These are phyloP conservation scores for Comarum palustre DNA, from an alignment of 306 rosid species.

Conservation along the genomic window DNA sequence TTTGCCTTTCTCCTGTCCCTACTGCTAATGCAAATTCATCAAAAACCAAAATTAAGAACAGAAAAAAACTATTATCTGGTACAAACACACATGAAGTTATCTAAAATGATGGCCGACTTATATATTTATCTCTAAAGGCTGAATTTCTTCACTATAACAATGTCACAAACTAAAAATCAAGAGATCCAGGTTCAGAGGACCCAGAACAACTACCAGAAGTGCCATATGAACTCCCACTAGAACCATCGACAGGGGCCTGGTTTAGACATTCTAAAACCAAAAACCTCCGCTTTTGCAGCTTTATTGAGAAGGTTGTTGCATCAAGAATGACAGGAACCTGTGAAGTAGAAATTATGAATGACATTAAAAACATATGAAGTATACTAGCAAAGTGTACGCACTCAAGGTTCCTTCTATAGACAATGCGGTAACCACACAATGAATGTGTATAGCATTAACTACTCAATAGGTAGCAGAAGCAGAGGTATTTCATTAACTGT, in stretches of 20 bases:
- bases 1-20: neutral
- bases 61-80: neutral
- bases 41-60: neutral
- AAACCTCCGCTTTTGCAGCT: conserved; percentile 70
- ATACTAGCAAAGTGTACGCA: neutral
- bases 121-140: neutral
- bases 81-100: neutral
- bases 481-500: neutral
- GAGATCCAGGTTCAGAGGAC: conserved; percentile 51
- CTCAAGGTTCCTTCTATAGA: neutral
- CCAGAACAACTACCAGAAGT: conserved; percentile 66
- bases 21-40: neutral
- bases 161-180: conserved; percentile 56
- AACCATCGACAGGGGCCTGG: conserved; percentile 79
- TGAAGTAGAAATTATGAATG: conserved; percentile 7
- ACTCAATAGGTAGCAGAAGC: neutral
- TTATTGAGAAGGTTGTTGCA: conserved; percentile 70
- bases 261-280: conserved; percentile 81
- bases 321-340: conserved; percentile 83
- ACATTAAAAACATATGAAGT: neutral
- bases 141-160: neutral
- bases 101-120: neutral
- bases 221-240: conserved; percentile 74
- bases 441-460: neutral
- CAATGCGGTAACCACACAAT: neutral